A percentile compares a stretch with the other conserved stretches of the same genome.
Evolutionary conservation across 2,329 filamentous ascomycete species (phyloP).

Genomic region (Cercospora sojina): DNA sequence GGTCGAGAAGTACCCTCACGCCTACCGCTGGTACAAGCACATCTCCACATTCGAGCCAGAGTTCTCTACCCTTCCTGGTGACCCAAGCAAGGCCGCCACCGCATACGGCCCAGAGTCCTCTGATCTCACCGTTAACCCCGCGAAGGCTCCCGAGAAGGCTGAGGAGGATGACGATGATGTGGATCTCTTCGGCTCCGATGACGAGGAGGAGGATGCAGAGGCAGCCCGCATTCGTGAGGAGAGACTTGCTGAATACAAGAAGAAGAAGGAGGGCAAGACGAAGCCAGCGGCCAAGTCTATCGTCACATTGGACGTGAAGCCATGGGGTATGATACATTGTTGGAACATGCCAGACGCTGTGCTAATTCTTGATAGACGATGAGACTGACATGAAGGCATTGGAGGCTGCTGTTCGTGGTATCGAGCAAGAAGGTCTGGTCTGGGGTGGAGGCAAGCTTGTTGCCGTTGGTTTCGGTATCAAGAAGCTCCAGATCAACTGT

Average conservation of each 20-base stretch:
- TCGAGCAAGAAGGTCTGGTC: constrained; percentile 89
- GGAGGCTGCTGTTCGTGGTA: constrained; percentile 74
- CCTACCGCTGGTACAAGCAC: constrained; percentile 98
- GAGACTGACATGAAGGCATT: constrained; percentile 88
- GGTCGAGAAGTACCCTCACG: constrained; percentile 85
- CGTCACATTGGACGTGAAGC: constrained; percentile 95
- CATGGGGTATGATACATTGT: constrained; percentile 75
- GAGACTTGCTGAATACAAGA: constrained; percentile 87
- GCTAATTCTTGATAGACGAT: constrained; percentile 44
- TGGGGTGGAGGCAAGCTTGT: constrained; percentile 93
- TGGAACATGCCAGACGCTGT: not conserved
- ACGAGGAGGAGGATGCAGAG: constrained; percentile 91
- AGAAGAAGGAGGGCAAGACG: constrained; percentile 92
- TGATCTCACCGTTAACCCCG: constrained; percentile 78
- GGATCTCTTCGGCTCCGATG: constrained; percentile 89
- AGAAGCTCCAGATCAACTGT: constrained; percentile 98
- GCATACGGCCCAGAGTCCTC: constrained; percentile 83
- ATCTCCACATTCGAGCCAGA: constrained; percentile 89
- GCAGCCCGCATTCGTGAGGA: constrained; percentile 80
- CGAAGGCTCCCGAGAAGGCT: constrained; percentile 70
- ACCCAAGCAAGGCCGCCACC: constrained; percentile 83
- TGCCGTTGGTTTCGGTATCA: constrained; percentile 93
- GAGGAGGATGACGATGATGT: constrained; percentile 70
- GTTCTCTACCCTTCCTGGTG: constrained; percentile 86
- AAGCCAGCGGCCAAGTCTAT: constrained; percentile 95